These are phyloP conservation scores for Pseudonectria buxi DNA, from an alignment of 2,329 filamentous ascomycete genomes.

Conservation along the genomic window DNA sequence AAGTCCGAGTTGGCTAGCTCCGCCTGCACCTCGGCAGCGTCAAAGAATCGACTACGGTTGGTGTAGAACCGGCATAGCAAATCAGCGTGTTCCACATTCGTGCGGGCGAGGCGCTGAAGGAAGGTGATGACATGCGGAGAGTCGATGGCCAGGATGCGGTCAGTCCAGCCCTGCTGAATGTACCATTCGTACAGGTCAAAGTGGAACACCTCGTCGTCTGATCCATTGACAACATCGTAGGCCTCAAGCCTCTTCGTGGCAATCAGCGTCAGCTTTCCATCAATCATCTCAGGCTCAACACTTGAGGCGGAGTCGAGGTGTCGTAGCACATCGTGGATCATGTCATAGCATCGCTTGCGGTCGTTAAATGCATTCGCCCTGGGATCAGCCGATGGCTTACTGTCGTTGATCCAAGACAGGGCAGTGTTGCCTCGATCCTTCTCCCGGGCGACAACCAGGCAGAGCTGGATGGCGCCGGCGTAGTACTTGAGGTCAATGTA, in stretches of 20 bases:
- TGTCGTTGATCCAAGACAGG: conserved; percentile 80
- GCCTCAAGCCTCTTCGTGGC: conserved; percentile 79
- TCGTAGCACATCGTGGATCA: conserved; percentile 77
- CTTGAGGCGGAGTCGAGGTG: conserved; percentile 67
- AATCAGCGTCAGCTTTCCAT: conserved; percentile 70
- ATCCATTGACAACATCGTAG: conserved; percentile 81
- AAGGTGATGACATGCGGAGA: conserved; percentile 84
- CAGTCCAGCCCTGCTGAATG: conserved; percentile 73
- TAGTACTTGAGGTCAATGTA: conserved; percentile 83
- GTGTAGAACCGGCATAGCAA: conserved; percentile 90
- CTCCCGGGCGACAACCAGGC: conserved; percentile 73
- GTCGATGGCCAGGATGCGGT: conserved; percentile 76
- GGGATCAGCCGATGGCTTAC: conserved; percentile 63
- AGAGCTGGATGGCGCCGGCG: conserved; percentile 85
- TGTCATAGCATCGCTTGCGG: conserved; percentile 72
- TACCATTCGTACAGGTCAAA: conserved; percentile 99
- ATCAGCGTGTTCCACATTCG: conserved; percentile 73
- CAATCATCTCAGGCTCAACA: conserved; percentile 63
- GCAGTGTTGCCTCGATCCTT: conserved; percentile 83
- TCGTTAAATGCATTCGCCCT: conserved; percentile 61
- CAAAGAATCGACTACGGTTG: conserved; percentile 73
- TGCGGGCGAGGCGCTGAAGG: conserved; percentile 66
- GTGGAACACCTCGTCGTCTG: conserved; percentile 89
- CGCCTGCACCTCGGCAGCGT: conserved; percentile 81
- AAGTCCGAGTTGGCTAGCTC: conserved; percentile 81